phyloP scores from a whole-genome alignment of 2,329 filamentous ascomycete genomes.

The Colletotrichum filicis region DNA sequence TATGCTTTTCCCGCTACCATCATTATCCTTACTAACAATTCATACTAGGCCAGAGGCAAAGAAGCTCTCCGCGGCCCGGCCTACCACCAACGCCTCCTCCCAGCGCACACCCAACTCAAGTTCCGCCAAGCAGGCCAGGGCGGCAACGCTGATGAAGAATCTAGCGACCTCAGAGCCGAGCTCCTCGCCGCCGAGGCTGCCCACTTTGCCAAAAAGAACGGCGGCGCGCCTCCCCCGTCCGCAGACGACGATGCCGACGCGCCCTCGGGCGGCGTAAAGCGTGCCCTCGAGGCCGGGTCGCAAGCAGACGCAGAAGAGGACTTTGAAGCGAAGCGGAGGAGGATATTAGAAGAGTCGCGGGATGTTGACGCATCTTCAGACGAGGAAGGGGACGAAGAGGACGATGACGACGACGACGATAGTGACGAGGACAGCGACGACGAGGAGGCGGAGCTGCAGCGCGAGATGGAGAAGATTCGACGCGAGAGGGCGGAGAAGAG shows the following conservation, averaged over 20 bases:
- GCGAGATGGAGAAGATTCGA: slow-evolving; percentile 94
- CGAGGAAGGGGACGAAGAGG: slow-evolving; percentile 66
- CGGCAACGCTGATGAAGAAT: slow-evolving; percentile 75
- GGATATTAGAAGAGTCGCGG: slow-evolving; percentile 87
- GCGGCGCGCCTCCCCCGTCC: slow-evolving; percentile 58
- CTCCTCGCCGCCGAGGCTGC: slow-evolving; percentile 88
- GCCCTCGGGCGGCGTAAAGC: slow-evolving; percentile 64
- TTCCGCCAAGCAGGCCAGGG: slow-evolving; percentile 89
- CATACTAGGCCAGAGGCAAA: slow-evolving; percentile 82
- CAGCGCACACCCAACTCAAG: slow-evolving; percentile 94
- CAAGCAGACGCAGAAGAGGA: slow-evolving; percentile 68
- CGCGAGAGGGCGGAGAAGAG: slow-evolving; percentile 84
- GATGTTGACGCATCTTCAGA: slow-evolving; percentile 87
- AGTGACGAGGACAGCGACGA: slow-evolving; percentile 79
- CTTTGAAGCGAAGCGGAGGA: slow-evolving; percentile 82
- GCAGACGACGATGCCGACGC: slow-evolving; percentile 56
- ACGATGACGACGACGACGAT: slow-evolving; percentile 58
- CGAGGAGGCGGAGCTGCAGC: slow-evolving; percentile 87
- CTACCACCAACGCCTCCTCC: slow-evolving; percentile 95
- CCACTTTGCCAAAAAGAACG: slow-evolving; percentile 87
- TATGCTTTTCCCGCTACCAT: not conserved
- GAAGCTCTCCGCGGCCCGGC: slow-evolving; percentile 92
- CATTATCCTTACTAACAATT: slow-evolving; percentile 39
- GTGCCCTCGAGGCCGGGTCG: slow-evolving; percentile 67
- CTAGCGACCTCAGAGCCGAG: slow-evolving; percentile 87